Evolutionary conservation across 2,329 filamentous ascomycete genomes (phyloP), one percentile per base, ranked within the genome.

Genomic region (Fusarium ramigenum): DNA sequence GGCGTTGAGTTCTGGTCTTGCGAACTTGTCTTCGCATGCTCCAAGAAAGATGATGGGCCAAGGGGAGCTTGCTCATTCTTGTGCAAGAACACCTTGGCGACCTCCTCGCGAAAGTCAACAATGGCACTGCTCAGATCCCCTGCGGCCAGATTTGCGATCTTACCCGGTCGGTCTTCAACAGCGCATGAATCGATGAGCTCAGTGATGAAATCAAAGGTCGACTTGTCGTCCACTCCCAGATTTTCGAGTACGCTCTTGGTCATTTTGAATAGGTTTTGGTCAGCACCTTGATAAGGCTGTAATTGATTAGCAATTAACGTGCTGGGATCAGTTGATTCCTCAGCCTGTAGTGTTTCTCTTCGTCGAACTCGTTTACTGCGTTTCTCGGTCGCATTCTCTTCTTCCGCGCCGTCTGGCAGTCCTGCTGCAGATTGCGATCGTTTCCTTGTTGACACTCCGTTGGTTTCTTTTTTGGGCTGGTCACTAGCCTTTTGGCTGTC

Each of bases 331-430:
- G 87, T 79, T 1, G 82, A 80, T 54, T 90, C 89, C 40, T 88
- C 89, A 8, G 82, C 80, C 16, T 87, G 84, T 7, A 86, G 87
- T 47, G 92, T 90, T 42, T 84, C 82, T 57, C 82, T 75, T 60
- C 91, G 85, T 50, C 91, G 86, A 36, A 90, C 90, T 56, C 91
- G 84, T 77, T 93, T 93, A 79, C 90, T 92, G 63, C 90, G 84
- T 76, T 91, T 92, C 60, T 88, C 87, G 16, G 88, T 85, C 4
- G 83, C 83, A 30, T 84, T 85, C 39, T 92, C 90, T 58, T 92
- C 90, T 12, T 90, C 89, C 2, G 78, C 83, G 0, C 80, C 84
- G 6, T 91, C 90, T 1, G 84, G 84, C 21, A 92, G 80, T 7
- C 90, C 90, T 9, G 90, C 90, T 36, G 83, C 81, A 16, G 90